Conservation (phyloP, 1,284 basidiomycete genomes). For the Gomphus bonarii region DNA sequence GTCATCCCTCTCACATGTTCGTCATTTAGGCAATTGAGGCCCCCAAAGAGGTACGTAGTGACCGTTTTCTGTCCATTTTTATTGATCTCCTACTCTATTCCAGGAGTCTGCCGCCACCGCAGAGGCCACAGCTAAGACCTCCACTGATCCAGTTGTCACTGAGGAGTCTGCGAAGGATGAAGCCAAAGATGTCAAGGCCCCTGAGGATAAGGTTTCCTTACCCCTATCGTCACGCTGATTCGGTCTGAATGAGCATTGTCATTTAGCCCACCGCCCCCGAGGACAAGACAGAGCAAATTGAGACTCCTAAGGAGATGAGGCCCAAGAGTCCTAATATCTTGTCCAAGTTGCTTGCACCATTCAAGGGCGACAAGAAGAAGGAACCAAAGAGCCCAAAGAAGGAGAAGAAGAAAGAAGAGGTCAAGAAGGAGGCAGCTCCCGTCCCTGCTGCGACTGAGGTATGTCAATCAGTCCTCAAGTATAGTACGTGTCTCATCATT, state of each 20-base stretch:
- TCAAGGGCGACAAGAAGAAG: constrained; percentile 36
- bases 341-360: constrained; percentile 60
- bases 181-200: constrained; percentile 26
- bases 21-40: constrained; percentile 24
- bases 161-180: constrained; percentile 41
- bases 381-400: constrained; percentile 26
- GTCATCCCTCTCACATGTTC: not conserved
- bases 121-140: constrained; percentile 27
- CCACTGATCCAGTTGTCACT: constrained; percentile 19
- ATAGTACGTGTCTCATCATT: not conserved
- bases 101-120: constrained; percentile 19
- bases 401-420: constrained; percentile 49
- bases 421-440: constrained; percentile 26
- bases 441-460: constrained; percentile 2
- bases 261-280: constrained; percentile 2
- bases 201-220: constrained; percentile 10
- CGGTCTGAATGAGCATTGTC: not conserved
- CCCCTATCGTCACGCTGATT: not conserved
- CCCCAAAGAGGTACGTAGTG: constrained; percentile 31
- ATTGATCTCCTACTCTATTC: not conserved
- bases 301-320: constrained; percentile 45
- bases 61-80: constrained; percentile 1
- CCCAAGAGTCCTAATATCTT: constrained; percentile 71
- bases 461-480: not conserved
- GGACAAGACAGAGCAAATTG: constrained; percentile 26